Conservation (phyloP, 768 basidiomycete species). For the Leucosporidium yakuticum region DNA sequence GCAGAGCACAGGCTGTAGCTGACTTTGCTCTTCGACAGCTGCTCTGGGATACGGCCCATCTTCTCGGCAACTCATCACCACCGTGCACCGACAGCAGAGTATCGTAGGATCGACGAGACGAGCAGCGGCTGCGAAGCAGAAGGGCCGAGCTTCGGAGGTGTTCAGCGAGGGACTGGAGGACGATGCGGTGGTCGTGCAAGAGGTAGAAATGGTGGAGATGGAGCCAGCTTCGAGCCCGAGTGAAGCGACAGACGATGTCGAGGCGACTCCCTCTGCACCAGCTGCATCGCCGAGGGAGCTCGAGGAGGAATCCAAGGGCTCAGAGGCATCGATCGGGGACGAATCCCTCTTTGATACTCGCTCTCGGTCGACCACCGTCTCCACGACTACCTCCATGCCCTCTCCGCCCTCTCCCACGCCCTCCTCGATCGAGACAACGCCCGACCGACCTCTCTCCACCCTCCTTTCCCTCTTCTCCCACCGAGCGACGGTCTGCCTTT, state of each 20-base stretch:
- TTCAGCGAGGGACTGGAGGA: neutral
- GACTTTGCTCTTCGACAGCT: neutral
- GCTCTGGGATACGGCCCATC: neutral
- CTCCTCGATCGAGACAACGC: neutral
- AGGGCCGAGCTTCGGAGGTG: neutral
- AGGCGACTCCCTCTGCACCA: no score
- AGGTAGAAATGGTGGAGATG: no score
- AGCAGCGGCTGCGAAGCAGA: neutral
- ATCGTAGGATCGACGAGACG: neutral
- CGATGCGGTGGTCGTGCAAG: neutral
- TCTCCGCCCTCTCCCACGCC: neutral
- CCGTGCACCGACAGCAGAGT: neutral
- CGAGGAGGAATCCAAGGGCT: neutral
- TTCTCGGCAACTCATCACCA: neutral
- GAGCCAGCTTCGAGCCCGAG: no score
- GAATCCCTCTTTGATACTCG: no score
- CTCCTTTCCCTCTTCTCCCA: constrained; percentile 1
- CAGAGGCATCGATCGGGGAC: neutral
- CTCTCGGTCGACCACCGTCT: neutral
- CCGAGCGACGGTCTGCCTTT: neutral
- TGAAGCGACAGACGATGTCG: no score
- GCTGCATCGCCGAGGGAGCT: neutral
- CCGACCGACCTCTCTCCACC: neutral
- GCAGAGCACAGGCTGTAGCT: neutral
- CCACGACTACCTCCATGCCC: neutral